These are phyloP conservation scores for Mikania micrantha DNA, from an alignment of 129 eudicot genomes.

Conservation along the genomic window DNA sequence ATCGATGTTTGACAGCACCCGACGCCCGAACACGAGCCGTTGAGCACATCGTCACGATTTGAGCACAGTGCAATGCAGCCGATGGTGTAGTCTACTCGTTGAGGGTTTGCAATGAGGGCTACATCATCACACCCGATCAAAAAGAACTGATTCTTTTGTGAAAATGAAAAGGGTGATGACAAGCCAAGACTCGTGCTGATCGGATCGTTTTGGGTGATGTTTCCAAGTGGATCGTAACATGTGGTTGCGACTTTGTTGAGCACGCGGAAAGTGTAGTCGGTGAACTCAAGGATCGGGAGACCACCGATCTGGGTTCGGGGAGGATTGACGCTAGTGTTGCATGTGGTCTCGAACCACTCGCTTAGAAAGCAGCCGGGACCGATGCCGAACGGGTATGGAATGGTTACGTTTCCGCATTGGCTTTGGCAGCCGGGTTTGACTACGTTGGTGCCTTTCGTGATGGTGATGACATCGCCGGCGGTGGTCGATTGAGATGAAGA, in stretches of 20 bases:
- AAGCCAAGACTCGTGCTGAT: not conserved
- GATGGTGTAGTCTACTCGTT: conserved; percentile 22
- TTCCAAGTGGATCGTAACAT: conserved; percentile 27
- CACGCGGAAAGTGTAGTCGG: conserved; percentile 24
- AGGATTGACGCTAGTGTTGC: conserved; percentile 33
- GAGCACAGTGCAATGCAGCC: conserved; percentile 52
- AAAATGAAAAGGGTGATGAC: conserved; percentile 22
- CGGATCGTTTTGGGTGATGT: not conserved
- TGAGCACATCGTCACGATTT: conserved; percentile 24
- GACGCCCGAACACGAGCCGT: conserved; percentile 38
- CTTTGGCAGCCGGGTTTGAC: conserved; percentile 36
- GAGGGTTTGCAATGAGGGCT: not conserved
- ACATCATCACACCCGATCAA: conserved; percentile 65
- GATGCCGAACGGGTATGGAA: conserved; percentile 44
- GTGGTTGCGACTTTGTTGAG: conserved; percentile 6
- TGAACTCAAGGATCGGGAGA: conserved; percentile 22
- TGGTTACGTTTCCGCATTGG: conserved; percentile 35
- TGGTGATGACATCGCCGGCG: conserved; percentile 6
- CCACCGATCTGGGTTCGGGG: conserved; percentile 19
- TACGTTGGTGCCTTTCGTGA: conserved; percentile 16
- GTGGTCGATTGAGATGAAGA: conserved; percentile 17
- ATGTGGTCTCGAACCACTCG: conserved; percentile 25
- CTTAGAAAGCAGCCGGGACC: conserved; percentile 26
- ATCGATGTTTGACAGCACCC: conserved; percentile 64
- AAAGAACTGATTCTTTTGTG: conserved; percentile 32